A percentile compares a stretch with the other conserved stretches of the same genome.
These are phyloP conservation scores for Monilinia fructigena DNA, from an alignment of 2,329 filamentous ascomycete genomes.

Conservation along the genomic window DNA sequence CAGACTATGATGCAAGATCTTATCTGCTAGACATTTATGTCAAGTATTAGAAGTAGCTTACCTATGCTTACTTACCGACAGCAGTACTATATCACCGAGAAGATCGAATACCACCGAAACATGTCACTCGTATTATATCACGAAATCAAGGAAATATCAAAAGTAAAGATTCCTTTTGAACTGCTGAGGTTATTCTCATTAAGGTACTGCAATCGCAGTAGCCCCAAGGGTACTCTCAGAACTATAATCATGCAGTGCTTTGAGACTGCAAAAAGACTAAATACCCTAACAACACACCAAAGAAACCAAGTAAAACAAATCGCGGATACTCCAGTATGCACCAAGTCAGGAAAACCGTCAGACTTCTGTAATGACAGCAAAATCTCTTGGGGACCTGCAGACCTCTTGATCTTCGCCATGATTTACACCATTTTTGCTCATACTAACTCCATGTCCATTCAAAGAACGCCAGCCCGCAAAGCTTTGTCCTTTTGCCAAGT, in stretches of 20 bases:
- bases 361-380: background rate
- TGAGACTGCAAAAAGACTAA: constrained; percentile 1
- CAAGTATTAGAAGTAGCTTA: too few species aligned
- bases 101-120: background rate
- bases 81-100: background rate
- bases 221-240: background rate
- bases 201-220: background rate
- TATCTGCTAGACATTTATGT: too few species aligned
- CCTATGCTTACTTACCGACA: too few species aligned
- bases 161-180: background rate
- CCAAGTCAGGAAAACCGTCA: background rate
- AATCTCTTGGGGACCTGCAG: background rate
- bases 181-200: background rate
- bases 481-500: background rate
- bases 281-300: background rate
- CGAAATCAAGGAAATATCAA: background rate
- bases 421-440: constrained; percentile 2
- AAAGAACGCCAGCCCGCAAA: background rate
- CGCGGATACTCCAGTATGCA: background rate
- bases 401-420: background rate
- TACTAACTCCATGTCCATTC: background rate
- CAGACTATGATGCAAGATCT: too few species aligned
- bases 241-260: background rate
- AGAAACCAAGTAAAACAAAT: background rate
- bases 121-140: background rate